Base-by-base conservation (phyloP, 2,329 filamentous ascomycete species). In the Juglanconis oblonga region DNA sequence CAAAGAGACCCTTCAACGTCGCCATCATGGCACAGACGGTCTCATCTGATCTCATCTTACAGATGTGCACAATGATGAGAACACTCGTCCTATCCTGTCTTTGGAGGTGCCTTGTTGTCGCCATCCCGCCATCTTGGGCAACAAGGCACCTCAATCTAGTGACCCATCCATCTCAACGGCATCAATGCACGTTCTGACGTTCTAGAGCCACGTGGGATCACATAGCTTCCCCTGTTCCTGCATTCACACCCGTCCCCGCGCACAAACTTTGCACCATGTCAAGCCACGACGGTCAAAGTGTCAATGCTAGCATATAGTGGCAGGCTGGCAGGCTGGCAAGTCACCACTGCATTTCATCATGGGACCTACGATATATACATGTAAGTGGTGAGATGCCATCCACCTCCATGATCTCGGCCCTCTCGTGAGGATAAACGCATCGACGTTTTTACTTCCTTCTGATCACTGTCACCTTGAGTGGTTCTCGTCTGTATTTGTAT, bases 1-100 rank as follows among this genome's bases (percentile, higher is more conserved):
- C 29, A 38, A 13, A 10, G 13, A 31, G 44, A 47, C 38, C 42
- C 31, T 17, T 32, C 11, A 38, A 5, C 5, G 17, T n/a, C 36
- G 17, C n/a, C 24, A 38, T 29, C 10, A 13, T 29, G 13, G 29
- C n/a, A 32, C 40, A 24, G n/a, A 5, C 40, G 24, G 54, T 61
- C 58, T 61, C 58, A 53, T 60, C 58, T 35, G 48, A 60, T 53
- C 49, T 53, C 42, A n/a, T 24, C 13, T 5, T 33, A 31, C 38
- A 14, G 14, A 4, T 13, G n/a, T 14, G 29, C n/a, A 36, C 6
- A 35, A 8, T 36, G 32, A n/a, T 17, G 42, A 47, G 31, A 36
- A 44, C 10, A 48, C 48, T 35, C 44, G 42, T 35, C 52, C 35
- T 31, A 14, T 42, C 35, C 40, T 35, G 24, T 44, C 33, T 14